Conservation (phyloP, 305 asterid genomes). For the Rubia balearica region DNA sequence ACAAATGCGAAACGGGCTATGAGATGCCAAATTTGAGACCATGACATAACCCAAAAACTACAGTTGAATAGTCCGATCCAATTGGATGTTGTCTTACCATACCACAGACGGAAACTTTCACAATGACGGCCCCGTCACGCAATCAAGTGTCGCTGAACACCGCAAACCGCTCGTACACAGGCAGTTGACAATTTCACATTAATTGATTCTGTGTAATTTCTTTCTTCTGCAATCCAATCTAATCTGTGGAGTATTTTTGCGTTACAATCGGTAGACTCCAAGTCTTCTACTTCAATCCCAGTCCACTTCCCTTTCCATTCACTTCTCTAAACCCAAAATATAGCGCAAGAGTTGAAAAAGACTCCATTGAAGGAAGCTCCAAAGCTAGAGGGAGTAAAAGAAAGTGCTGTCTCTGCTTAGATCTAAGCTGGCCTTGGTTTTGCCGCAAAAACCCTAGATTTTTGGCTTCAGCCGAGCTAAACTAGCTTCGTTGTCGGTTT, state of each 20-base stretch:
- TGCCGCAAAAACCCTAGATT: conserved; percentile 11
- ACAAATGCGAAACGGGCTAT: too few species aligned
- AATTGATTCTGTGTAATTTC: not conserved
- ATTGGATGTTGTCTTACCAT: too few species aligned
- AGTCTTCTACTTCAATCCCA: conserved; percentile 5
- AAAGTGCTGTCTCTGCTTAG: conserved; percentile 12
- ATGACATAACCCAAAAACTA: not conserved
- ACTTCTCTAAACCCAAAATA: not conserved
- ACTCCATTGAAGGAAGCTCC: not conserved
- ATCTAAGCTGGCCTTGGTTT: conserved; percentile 23
- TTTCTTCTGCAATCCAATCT: not conserved
- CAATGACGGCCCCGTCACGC: not conserved
- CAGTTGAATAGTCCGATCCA: not conserved
- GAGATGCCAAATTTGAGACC: not conserved
- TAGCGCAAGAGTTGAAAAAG: not conserved
- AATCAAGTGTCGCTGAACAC: not conserved
- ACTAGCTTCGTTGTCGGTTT: not conserved
- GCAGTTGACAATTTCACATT: not conserved
- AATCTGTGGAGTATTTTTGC: not conserved
- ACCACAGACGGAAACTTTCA: not conserved
- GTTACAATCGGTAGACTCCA: not conserved
- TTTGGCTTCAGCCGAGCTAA: not conserved
- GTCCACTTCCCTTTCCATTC: not conserved
- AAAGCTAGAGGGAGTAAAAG: not conserved
- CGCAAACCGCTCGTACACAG: not conserved